Evolutionary conservation across 768 basidiomycete species (phyloP).

Genomic region (Mycena sanguinolenta): DNA sequence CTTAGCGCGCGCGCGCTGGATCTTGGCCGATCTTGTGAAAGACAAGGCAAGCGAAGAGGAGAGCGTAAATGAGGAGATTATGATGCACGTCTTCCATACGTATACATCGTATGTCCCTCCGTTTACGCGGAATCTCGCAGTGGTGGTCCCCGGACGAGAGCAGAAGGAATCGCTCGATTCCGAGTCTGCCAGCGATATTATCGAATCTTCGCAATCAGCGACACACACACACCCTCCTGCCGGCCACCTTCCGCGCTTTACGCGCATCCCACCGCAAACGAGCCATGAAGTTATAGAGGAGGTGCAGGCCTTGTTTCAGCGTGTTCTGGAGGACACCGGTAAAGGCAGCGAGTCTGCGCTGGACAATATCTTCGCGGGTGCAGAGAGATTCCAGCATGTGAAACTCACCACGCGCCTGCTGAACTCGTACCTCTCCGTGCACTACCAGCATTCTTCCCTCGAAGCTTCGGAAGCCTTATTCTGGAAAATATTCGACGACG

Average conservation of each 20-base stretch:
- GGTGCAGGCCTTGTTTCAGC: slow-evolving; percentile 72
- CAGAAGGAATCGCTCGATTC: slow-evolving; percentile 2
- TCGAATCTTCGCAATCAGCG: slow-evolving; percentile 22
- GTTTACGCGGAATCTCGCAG: slow-evolving; percentile 67
- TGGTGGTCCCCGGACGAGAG: slow-evolving; percentile 49
- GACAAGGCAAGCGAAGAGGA: slow-evolving; percentile 46
- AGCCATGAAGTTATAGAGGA: slow-evolving; percentile 80
- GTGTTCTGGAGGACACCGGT: slow-evolving; percentile 64
- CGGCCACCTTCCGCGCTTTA: slow-evolving; percentile 44
- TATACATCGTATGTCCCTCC: slow-evolving; percentile 87
- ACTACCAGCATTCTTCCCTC: slow-evolving; percentile 69
- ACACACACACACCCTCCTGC: slow-evolving; percentile 12
- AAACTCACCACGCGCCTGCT: slow-evolving; percentile 71
- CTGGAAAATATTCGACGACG: slow-evolving; percentile 59
- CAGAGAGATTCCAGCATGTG: slow-evolving; percentile 69
- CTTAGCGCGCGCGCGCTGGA: slow-evolving; percentile 86
- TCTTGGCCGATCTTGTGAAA: slow-evolving; percentile 86
- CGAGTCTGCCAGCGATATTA: slow-evolving; percentile 6
- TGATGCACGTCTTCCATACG: slow-evolving; percentile 89
- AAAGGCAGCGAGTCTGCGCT: slow-evolving; percentile 11
- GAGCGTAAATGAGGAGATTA: slow-evolving; percentile 72
- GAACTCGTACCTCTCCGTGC: slow-evolving; percentile 86
- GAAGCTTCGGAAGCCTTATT: slow-evolving; percentile 64
- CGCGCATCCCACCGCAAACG: slow-evolving; percentile 79
- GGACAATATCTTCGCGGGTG: slow-evolving; percentile 31